These are phyloP conservation scores for Discostella stelligera DNA, from an alignment of 352 stramenopile species.

Conservation along the genomic window DNA sequence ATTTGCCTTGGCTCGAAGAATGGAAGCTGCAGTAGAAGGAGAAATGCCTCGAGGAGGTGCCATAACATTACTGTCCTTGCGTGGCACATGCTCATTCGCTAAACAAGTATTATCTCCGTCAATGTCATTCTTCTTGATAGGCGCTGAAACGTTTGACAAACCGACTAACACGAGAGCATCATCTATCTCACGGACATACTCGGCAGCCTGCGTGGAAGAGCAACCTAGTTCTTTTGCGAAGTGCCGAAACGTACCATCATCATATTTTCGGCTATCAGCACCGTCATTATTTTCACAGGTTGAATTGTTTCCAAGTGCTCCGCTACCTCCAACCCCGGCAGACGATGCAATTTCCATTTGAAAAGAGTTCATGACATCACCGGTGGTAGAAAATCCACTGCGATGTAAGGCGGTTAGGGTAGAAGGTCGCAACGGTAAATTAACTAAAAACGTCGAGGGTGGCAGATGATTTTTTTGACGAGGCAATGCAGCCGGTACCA, in stretches of 20 bases:
- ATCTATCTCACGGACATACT: constrained; percentile 40
- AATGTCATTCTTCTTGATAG: background rate
- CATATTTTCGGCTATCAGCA: constrained; percentile 5
- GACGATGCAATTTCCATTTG: background rate
- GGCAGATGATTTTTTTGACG: constrained; percentile 3
- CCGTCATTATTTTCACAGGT: constrained; percentile 15
- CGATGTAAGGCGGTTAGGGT: constrained; percentile 57
- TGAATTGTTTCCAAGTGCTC: background rate
- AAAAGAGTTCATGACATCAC: constrained; percentile 22
- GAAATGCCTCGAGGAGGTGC: background rate
- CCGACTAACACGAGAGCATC: constrained; percentile 26
- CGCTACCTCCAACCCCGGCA: background rate
- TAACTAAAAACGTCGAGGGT: constrained; percentile 56
- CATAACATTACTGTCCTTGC: background rate
- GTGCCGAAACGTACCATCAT: constrained; percentile 1
- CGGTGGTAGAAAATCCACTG: constrained; percentile 58
- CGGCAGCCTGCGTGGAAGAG: constrained; percentile 24
- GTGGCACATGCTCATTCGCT: background rate
- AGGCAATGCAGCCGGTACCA: constrained; percentile 1
- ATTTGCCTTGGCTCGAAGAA: constrained; percentile 21
- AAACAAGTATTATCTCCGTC: background rate
- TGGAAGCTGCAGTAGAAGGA: constrained; percentile 38
- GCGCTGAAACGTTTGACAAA: constrained; percentile 4
- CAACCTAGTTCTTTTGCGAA: constrained; percentile 39
- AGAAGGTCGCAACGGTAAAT: constrained; percentile 67